Percentiles rank a stretch among this genome's conserved stretches.
Evolutionary conservation across 345 rosid genomes (phyloP).

Genomic region (Raphanus sativus): DNA sequence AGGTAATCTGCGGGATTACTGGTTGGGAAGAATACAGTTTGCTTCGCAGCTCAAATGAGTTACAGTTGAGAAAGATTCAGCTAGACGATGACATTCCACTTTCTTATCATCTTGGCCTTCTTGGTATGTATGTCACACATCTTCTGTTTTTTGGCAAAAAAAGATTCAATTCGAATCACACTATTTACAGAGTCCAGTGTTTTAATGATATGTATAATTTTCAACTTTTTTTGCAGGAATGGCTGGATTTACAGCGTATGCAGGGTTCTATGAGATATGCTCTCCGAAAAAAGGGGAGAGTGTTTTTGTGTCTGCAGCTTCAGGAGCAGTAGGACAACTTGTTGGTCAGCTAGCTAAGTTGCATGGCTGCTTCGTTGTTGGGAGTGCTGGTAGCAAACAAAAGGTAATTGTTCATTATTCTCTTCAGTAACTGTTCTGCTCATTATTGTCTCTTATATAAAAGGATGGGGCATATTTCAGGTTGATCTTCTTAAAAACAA

Average conservation of each 20-base stretch:
- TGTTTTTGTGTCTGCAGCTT: conserved; percentile 71
- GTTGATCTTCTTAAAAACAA: conserved; percentile 59
- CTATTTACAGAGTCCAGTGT: background rate
- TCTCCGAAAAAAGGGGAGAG: conserved; percentile 58
- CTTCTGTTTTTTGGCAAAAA: background rate
- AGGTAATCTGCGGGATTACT: conserved; percentile 55
- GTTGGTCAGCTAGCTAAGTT: conserved; percentile 78
- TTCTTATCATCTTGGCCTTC: conserved; percentile 72
- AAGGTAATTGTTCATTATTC: conserved; percentile 38
- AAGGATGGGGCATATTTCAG: conserved; percentile 31
- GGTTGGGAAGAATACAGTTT: conserved; percentile 85
- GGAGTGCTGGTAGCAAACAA: conserved; percentile 59
- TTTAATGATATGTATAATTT: background rate
- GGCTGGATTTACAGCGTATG: conserved; percentile 79
- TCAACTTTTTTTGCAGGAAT: conserved; percentile 46
- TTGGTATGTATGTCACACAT: conserved; percentile 44
- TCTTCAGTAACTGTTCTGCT: background rate
- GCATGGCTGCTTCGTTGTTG: conserved; percentile 73
- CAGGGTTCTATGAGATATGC: conserved; percentile 63
- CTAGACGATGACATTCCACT: conserved; percentile 52
- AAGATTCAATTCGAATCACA: background rate
- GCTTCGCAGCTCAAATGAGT: conserved; percentile 33
- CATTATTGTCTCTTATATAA: background rate
- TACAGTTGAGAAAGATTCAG: conserved; percentile 53
- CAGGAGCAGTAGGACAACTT: conserved; percentile 80